A percentile compares a stretch with the other conserved stretches of the same genome.
Conservation (phyloP, 257 asterid species). For the Ajuga chamaepitys region DNA sequence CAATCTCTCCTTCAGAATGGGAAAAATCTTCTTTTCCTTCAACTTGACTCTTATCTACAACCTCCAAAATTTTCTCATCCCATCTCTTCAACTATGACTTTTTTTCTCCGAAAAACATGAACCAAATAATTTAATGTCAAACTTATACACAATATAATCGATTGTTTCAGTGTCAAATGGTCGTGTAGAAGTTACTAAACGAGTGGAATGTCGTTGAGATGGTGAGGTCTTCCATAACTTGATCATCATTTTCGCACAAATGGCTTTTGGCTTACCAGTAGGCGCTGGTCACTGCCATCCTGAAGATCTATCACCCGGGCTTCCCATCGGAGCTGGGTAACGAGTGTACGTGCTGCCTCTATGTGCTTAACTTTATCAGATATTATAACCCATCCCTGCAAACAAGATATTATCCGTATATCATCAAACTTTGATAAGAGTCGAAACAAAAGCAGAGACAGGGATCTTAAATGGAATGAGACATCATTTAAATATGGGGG, state of each 20-base stretch:
- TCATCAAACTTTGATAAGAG: neutral
- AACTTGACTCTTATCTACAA: conserved; percentile 42
- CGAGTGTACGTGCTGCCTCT: conserved; percentile 54
- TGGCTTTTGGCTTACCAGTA: conserved; percentile 86
- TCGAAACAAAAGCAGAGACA: neutral
- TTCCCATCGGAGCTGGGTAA: conserved; percentile 85
- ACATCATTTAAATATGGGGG: too few species aligned
- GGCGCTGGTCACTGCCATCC: conserved; percentile 83
- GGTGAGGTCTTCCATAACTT: conserved; percentile 8
- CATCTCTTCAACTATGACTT: conserved; percentile 14
- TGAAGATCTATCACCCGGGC: conserved; percentile 80
- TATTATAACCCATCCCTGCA: conserved; percentile 84
- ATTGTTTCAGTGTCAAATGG: conserved; percentile 6
- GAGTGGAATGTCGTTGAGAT: conserved; percentile 31
- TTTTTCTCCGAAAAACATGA: neutral
- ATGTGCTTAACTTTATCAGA: conserved; percentile 59
- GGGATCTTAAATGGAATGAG: too few species aligned
- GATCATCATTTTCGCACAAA: conserved; percentile 62
- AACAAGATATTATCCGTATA: conserved; percentile 11
- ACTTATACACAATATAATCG: conserved; percentile 16
- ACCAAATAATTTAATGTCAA: conserved; percentile 14
- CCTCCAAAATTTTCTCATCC: conserved; percentile 39
- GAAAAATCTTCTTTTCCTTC: conserved; percentile 32
- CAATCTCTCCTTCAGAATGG: conserved; percentile 38
- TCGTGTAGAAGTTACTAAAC: conserved; percentile 21